Base-by-base conservation (phyloP, 176 grass and related monocot genomes). In the Hordeum vulgare region DNA sequence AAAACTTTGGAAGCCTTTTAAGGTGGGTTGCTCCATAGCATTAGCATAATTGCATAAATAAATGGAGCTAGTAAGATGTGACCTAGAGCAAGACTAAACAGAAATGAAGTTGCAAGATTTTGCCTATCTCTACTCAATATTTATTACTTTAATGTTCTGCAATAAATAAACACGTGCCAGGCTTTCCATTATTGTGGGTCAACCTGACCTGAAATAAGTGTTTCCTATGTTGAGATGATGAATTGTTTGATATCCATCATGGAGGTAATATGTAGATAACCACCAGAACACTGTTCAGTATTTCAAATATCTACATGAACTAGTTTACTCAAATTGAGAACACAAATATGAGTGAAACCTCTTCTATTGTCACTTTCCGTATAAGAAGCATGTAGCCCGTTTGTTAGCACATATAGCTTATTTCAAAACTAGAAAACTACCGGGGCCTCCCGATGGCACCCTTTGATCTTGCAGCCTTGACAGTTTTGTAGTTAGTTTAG, bases 351-450 rank as follows among this genome's bases (percentile, higher is more conserved):
- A 61, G 68, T 15, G 11, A 34, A 21, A 28, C 6, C 5, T 40
- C 7, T 75, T 75, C 8, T 68, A 36, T 76, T 68, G 60, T 31
- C 61, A 75, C 33, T 66, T 86, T 61, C 61, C 12, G 58, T 68
- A 45, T 17, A 75, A 21, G 15, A 35, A 74, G 36, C 35, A 68
- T 25, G 20, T 13, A 12, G 13, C 56, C 28, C 34, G 15, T 21
- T 69, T 51, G 14, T 72, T 80, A 39, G 11, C 25, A 53, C 49
- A 72, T 37, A 73, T 21, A 47, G 53, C 78, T 80, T 64, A 60
- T 76, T 81, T 24, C 29, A 45, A 31, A 83, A 56, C 74, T 15
- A 47, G 62, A 31, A 83, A 40, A 77, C 86, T 89, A 98, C 93
- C 1, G 68, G 64, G 68, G 45, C 45, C 44, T 49, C 45, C 47